phyloP scores from a whole-genome alignment of 1,284 basidiomycete genomes.

The Ceratobasidium sp. region DNA sequence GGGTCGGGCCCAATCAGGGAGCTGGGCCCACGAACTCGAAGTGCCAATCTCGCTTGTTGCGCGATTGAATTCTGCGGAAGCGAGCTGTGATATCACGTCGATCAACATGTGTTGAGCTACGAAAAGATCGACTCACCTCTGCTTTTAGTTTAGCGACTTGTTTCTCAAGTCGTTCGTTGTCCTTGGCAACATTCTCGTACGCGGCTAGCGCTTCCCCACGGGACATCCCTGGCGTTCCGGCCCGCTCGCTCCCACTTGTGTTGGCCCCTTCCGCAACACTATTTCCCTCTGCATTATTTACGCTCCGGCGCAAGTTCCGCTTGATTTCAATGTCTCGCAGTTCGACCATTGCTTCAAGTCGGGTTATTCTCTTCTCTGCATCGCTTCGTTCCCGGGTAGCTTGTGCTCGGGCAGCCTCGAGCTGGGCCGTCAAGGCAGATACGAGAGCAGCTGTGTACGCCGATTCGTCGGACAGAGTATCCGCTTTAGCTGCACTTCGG shows the following conservation, averaged over 20 bases:
- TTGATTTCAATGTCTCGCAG: constrained; percentile 22
- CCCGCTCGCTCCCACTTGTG: neutral
- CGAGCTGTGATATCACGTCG: neutral
- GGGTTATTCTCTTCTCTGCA: constrained; percentile 13
- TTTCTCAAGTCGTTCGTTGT: constrained; percentile 28
- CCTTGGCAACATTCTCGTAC: constrained; percentile 17
- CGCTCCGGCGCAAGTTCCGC: constrained; percentile 11
- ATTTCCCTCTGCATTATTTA: neutral
- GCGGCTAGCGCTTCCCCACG: constrained; percentile 19
- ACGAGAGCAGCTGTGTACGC: constrained; percentile 27
- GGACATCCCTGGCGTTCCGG: constrained; percentile 1
- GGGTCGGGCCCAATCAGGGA: constrained; percentile 28
- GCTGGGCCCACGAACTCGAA: constrained; percentile 26
- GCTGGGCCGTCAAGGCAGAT: constrained; percentile 16
- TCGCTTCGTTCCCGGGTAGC: constrained; percentile 12
- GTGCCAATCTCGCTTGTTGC: constrained; percentile 24
- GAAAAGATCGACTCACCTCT: constrained; percentile 7
- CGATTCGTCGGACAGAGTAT: constrained; percentile 5
- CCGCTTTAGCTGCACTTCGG: neutral
- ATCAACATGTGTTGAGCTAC: neutral
- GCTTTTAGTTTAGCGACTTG: constrained; percentile 9
- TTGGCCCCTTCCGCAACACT: neutral
- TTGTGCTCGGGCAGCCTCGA: constrained; percentile 17
- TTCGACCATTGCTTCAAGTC: constrained; percentile 27
- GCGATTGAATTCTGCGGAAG: constrained; percentile 23